Percentiles rank a stretch among this genome's conserved stretches.
These are phyloP conservation scores for Agrocybe chaxingu DNA, from an alignment of 768 basidiomycete species.

Conservation along the genomic window DNA sequence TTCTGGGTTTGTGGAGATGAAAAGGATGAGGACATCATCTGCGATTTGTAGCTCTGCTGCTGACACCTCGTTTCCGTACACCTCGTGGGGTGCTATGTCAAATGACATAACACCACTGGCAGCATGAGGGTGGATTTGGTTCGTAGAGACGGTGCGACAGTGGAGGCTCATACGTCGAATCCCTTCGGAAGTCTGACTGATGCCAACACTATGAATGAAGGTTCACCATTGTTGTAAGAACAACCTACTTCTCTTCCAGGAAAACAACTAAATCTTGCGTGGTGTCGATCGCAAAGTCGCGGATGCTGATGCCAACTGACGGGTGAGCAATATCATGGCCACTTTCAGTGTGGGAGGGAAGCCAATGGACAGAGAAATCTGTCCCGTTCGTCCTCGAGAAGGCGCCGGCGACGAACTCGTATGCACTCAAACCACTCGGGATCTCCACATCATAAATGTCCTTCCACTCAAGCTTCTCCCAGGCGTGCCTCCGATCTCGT, in stretches of 20 bases:
- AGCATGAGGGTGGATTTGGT: neutral
- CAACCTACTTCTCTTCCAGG: neutral
- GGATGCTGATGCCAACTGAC: neutral
- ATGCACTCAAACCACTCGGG: neutral
- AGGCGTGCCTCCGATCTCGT: neutral
- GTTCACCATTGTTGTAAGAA: neutral
- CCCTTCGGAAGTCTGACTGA: neutral
- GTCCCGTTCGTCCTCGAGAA: neutral
- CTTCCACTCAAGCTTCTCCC: conserved; percentile 1
- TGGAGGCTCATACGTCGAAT: conserved; percentile 1
- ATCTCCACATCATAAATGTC: neutral
- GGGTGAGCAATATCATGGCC: neutral
- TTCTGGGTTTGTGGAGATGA: neutral
- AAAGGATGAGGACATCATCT: conserved; percentile 1
- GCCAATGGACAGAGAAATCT: neutral
- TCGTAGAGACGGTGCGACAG: conserved; percentile 5
- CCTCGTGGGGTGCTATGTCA: neutral
- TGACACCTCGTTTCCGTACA: neutral
- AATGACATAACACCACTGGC: neutral
- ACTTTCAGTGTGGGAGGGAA: neutral
- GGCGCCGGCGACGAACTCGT: conserved; percentile 4
- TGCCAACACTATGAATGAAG: too few species aligned
- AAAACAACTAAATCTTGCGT: conserved; percentile 6
- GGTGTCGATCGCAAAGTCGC: conserved; percentile 7
- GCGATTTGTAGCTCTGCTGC: conserved; percentile 1